These are phyloP conservation scores for Zygosaccharomyces lentus DNA, from an alignment of 805 yeast species.

Conservation along the genomic window DNA sequence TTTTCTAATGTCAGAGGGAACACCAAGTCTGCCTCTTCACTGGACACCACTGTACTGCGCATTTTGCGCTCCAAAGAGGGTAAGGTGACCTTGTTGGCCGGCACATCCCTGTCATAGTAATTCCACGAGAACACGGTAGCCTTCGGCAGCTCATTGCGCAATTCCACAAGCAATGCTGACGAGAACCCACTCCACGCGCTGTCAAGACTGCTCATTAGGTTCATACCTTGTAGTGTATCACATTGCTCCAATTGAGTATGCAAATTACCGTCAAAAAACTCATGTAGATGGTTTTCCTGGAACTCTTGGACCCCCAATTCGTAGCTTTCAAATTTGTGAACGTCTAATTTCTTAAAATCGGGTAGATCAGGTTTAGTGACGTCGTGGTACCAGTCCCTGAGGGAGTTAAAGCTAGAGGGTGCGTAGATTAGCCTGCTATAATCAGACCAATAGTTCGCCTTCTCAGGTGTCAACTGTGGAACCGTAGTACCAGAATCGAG, in stretches of 20 bases:
- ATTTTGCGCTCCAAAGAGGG: conserved; percentile 37
- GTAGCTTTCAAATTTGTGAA: conserved; percentile 40
- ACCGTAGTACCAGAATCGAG: conserved; percentile 46
- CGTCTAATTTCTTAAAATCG: conserved; percentile 24
- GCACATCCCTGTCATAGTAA: conserved; percentile 30
- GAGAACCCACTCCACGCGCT: conserved; percentile 83
- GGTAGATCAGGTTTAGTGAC: conserved; percentile 27
- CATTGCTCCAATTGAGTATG: conserved; percentile 67
- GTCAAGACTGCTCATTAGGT: conserved; percentile 65
- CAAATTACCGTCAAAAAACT: conserved; percentile 55
- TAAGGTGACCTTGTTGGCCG: conserved; percentile 8
- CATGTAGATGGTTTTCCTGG: conserved; percentile 38
- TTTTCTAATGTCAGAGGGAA: conserved; percentile 47
- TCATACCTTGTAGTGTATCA: conserved; percentile 70
- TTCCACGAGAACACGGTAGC: conserved; percentile 47
- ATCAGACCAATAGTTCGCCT: conserved; percentile 74
- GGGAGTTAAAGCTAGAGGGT: conserved; percentile 52
- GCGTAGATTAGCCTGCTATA: conserved; percentile 62
- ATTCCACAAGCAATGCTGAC: conserved; percentile 43
- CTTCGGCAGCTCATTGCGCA: conserved; percentile 68
- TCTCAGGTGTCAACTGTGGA: conserved; percentile 37
- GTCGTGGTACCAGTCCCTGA: conserved; percentile 55
- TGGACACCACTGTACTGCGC: conserved; percentile 44
- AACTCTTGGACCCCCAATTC: conserved; percentile 62
- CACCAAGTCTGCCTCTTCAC: conserved; percentile 48